Evolutionary conservation across 2,329 filamentous ascomycete species (phyloP), one percentile per base, ranked within the genome.

Genomic region (Neocatenulostroma microsporum): DNA sequence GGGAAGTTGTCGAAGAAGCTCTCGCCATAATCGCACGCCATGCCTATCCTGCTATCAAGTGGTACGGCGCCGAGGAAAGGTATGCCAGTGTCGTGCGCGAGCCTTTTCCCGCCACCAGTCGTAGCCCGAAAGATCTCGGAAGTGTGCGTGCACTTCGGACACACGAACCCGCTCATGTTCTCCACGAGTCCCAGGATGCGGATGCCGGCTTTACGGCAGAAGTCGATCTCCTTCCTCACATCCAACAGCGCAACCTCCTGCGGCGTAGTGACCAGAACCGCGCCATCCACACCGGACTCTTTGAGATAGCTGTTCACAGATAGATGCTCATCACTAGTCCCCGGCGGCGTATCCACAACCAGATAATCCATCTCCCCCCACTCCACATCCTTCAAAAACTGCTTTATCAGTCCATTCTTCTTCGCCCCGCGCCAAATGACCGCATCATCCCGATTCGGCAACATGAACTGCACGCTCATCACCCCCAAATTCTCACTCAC

Each of bases 381-480:
- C 57, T 93, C 86, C 5, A 98, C 91, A 55, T 98, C 93, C 68
- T 94, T 95, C 34, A 98, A 66, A 52, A 98, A 98, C 61, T 93
- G 84, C 68, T 98, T 98, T 58, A 98, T 96, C 39, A 98, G 66
- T 0, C 91, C 91, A 55, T 96, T 98, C 74, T 98, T 98, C 74
- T 98, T 98, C 3, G 91, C 83, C 0, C 91, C 91, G 33, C 91
- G 76, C 91, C 91, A 98, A 49, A 98, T 98, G 26, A 98, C 81
- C 3, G 91, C 91, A 56, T 94, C 88, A 61, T 98, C 89, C 30
- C 84, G 74, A 54, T 85, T 86, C 0, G 91, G 91, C 30, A 98
- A 70, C 86, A 98, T 94, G 60, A 98, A 98, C 62, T 98, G 91
- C 47, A 98, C 86, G 54, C 83, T 91, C 89, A 98, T 96, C 34